phyloP scores from a whole-genome alignment of 441 rosid species.

The Gossypium gossypioides region DNA sequence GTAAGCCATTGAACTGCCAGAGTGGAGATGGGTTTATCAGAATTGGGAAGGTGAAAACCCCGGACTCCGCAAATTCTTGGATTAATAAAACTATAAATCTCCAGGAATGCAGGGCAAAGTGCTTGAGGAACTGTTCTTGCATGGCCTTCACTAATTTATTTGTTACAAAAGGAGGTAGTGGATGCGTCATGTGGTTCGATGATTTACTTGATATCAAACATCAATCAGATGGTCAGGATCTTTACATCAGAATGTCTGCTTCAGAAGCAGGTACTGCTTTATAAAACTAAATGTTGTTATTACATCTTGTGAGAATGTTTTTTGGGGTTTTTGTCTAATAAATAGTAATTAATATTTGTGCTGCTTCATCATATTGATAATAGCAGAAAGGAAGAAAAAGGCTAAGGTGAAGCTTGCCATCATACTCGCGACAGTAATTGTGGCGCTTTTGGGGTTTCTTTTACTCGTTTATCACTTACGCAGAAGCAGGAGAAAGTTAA shows the following conservation, averaged over 20 bases:
- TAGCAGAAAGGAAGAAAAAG: not conserved
- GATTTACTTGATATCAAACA: constrained; percentile 33
- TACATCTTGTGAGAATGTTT: not conserved
- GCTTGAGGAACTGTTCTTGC: constrained; percentile 31
- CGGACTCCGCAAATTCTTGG: not conserved
- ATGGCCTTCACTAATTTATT: constrained; percentile 22
- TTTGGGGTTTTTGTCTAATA: not conserved
- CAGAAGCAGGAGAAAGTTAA: not conserved
- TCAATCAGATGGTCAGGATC: constrained; percentile 25
- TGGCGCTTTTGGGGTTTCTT: not conserved
- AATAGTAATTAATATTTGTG: not conserved
- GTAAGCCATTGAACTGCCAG: not conserved
- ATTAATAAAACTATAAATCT: constrained; percentile 4
- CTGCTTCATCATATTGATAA: not conserved
- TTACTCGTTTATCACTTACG: not conserved
- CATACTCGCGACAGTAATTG: not conserved
- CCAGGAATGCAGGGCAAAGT: constrained; percentile 20
- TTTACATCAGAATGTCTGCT: constrained; percentile 24
- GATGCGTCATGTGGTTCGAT: constrained; percentile 39
- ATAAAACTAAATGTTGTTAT: not conserved
- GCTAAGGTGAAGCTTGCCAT: not conserved
- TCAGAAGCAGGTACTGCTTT: constrained; percentile 14
- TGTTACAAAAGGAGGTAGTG: constrained; percentile 21
- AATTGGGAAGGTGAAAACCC: not conserved
- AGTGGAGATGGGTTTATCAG: constrained; percentile 6